A percentile compares a stretch with the other conserved stretches of the same genome.
Evolutionary conservation across 2,329 filamentous ascomycete species (phyloP).

Genomic region (Fusarium duplospermum): DNA sequence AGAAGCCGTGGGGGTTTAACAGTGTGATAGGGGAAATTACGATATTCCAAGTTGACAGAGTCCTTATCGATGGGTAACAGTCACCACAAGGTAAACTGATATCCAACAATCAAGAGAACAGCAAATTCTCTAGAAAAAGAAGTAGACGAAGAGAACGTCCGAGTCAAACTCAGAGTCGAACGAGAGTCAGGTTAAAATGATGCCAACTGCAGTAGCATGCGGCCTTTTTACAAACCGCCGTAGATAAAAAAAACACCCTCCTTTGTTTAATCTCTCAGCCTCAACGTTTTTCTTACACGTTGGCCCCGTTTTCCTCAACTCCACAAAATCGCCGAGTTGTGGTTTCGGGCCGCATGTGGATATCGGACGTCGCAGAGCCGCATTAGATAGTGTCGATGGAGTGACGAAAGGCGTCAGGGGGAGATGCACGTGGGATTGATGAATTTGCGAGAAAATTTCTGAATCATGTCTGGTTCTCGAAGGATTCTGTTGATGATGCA

Average conservation of each 20-base stretch:
- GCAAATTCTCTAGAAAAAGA: no score
- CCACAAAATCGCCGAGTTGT: conserved; percentile 2
- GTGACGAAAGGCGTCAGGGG: not conserved
- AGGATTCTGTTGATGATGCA: not conserved
- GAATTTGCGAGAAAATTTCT: not conserved
- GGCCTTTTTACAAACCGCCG: not conserved
- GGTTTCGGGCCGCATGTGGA: conserved; percentile 4
- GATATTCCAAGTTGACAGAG: no score
- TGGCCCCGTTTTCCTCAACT: not conserved
- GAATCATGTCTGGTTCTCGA: not conserved
- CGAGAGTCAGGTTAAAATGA: not conserved
- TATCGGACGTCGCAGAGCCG: conserved; percentile 3
- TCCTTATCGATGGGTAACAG: no score
- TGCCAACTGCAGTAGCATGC: not conserved
- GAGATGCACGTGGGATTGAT: not conserved
- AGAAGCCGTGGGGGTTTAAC: no score
- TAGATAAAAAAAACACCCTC: not conserved
- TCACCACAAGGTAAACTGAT: no score
- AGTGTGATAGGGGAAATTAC: no score
- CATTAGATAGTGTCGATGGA: not conserved
- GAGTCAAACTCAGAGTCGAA: not conserved
- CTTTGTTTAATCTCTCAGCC: not conserved
- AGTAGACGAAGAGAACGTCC: no score
- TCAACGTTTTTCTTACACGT: not conserved
- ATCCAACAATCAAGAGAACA: no score